These are phyloP conservation scores for Stephanocyclus meneghinianus DNA, from an alignment of 352 stramenopile species.

Conservation along the genomic window DNA sequence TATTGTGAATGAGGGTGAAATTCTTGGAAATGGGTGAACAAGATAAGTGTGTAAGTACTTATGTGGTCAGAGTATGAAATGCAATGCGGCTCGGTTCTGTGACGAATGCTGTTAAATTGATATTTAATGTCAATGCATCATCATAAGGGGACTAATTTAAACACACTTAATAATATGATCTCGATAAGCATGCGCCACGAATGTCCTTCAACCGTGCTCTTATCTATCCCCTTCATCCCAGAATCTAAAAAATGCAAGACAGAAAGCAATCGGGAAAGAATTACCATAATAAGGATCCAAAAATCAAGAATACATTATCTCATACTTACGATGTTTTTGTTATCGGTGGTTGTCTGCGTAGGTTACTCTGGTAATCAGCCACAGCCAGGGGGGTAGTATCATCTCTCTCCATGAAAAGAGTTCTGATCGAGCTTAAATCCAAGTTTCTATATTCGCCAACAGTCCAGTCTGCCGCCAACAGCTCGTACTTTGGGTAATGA, in stretches of 20 bases:
- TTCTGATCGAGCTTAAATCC: conserved; percentile 68
- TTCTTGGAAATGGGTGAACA: no score
- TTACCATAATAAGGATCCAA: neutral
- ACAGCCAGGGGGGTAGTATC: neutral
- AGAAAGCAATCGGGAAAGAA: neutral
- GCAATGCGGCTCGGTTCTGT: no score
- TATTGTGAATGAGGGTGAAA: no score
- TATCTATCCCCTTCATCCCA: neutral
- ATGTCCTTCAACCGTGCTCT: neutral
- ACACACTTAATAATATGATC: neutral
- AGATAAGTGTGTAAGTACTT: no score
- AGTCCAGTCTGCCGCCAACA: conserved; percentile 64
- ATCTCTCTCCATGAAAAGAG: conserved; percentile 47
- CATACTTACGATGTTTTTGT: conserved; percentile 8
- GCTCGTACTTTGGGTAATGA: conserved; percentile 69
- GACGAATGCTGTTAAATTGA: no score
- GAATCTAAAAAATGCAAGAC: neutral
- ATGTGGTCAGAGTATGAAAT: no score
- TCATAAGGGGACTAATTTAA: no score
- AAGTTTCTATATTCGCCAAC: conserved; percentile 53
- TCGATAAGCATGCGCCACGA: neutral
- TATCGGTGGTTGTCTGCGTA: neutral
- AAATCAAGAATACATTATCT: neutral
- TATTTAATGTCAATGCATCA: no score
- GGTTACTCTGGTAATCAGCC: neutral